Percentiles rank a stretch among this genome's conserved stretches.
phyloP scores from a whole-genome alignment of 1,284 basidiomycete species.

The Malassezia dermatis region DNA sequence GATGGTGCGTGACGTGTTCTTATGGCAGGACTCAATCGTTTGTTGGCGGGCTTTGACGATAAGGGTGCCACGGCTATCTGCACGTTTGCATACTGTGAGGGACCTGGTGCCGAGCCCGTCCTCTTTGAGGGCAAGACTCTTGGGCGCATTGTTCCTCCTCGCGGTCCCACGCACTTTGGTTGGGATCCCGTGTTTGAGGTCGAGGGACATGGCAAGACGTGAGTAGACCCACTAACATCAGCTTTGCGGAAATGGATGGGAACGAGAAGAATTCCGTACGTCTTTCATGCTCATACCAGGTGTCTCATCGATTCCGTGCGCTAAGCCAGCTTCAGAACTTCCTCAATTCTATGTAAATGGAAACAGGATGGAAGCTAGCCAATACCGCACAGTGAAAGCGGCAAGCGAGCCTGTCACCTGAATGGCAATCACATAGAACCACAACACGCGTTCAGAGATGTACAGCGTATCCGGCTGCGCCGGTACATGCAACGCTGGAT shows the following conservation, averaged over 20 bases:
- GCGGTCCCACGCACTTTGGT: constrained; percentile 66
- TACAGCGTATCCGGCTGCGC: constrained; percentile 14
- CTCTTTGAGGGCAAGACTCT: constrained; percentile 87
- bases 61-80: constrained; percentile 79
- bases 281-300: not conserved
- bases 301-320: constrained; percentile 17
- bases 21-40: constrained; percentile 63
- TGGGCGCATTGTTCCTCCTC: constrained; percentile 72
- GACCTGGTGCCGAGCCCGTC: constrained; percentile 21
- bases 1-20: not conserved
- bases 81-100: constrained; percentile 77
- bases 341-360: constrained; percentile 18
- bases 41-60: constrained; percentile 72
- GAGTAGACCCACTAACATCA: constrained; percentile 50
- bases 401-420: constrained; percentile 28
- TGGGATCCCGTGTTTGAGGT: constrained; percentile 85
- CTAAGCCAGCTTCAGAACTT: constrained; percentile 9
- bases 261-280: constrained; percentile 64
- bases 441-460: constrained; percentile 29
- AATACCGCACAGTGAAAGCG: constrained; percentile 41
- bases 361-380: constrained; percentile 35
- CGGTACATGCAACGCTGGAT: not conserved
- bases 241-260: constrained; percentile 75
- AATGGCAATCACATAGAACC: constrained; percentile 29
- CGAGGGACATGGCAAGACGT: constrained; percentile 61